Evolutionary conservation across 2,329 filamentous ascomycete species (phyloP), one percentile per base, ranked within the genome.

Genomic region (Biscogniauxia mediterranea): DNA sequence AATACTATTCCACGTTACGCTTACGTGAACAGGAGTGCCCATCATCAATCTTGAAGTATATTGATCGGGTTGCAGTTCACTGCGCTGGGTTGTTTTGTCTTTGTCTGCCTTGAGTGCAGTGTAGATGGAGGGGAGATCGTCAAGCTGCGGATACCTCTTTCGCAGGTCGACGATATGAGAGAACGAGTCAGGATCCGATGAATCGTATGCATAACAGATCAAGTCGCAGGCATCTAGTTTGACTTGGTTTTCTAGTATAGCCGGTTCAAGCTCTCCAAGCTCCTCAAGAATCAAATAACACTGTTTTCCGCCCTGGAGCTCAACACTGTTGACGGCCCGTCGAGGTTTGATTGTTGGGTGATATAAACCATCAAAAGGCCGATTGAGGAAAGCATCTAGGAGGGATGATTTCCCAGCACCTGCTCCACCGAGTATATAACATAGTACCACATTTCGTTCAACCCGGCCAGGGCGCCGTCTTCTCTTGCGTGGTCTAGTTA

Each of bases 211-310:
- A 77, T 96, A 98, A 77, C 94, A 96, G 53, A 99, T 85, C 23
- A 99, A 83, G 75, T 99, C 95, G 76, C 94, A 98, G 5, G 93
- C 89, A 70, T 97, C 92, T 15, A 99, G 83, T 76, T 96, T 97
- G 52, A 88, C 85, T 71, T 89, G 88, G 72, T 99, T 99, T 60
- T 98, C 95, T 2, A 99, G 81, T 58, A 98, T 93, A 13, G 95
- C 95, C 0, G 92, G 90, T 75, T 98, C 95, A n/a, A 97, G 82
- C 76, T 98, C 93, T 38, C 95, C 95, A 0, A 98, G 88, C 76
- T 99, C 95, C 71, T 97, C 92, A 23, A 98, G 82, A 61, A 99
- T 98, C 38, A 99, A 83, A 73, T 99, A 98, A 75, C 93, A 96
- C 77, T 99, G 95, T 75, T 96, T 97, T 56, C 95, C 95, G 9